Percentiles rank a stretch among this genome's conserved stretches.
These are phyloP conservation scores for Nitzschia sp. DNA, from an alignment of 108 stramenopile species.

Conservation along the genomic window DNA sequence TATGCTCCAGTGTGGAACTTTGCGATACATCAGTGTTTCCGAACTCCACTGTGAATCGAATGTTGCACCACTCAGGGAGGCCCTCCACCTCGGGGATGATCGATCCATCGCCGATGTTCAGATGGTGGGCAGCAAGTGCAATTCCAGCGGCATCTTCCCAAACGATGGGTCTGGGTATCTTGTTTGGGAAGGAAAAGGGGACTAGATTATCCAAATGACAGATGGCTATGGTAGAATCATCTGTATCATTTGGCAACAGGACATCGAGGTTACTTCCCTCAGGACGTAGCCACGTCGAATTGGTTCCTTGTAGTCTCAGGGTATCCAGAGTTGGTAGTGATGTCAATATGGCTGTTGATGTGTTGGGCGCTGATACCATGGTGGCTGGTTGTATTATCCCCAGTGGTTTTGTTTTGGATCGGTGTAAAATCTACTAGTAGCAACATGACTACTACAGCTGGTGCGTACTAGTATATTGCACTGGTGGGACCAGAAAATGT, in stretches of 20 bases:
- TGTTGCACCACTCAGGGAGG: conserved; percentile 32
- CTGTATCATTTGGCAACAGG: neutral
- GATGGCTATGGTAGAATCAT: neutral
- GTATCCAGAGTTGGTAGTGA: no score
- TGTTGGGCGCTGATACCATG: no score
- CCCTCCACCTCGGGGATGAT: conserved; percentile 38
- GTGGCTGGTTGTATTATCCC: no score
- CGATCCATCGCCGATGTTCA: conserved; percentile 37
- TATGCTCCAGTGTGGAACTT: conserved; percentile 12
- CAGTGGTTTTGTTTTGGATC: no score
- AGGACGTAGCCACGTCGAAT: conserved; percentile 2
- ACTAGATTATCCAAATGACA: conserved; percentile 10
- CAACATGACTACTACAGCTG: no score
- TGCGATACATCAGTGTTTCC: conserved; percentile 10
- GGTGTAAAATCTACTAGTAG: no score
- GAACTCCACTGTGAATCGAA: conserved; percentile 37
- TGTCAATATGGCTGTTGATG: no score
- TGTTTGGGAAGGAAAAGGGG: conserved; percentile 11
- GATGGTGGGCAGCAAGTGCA: conserved; percentile 42
- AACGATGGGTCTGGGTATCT: neutral
- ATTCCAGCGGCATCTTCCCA: conserved; percentile 41
- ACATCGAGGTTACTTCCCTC: conserved; percentile 19
- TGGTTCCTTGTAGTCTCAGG: no score
- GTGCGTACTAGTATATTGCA: no score
- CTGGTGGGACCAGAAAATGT: no score